These are phyloP conservation scores for Nadsonia commutata DNA, from an alignment of 1,139 yeast species.

Conservation along the genomic window DNA sequence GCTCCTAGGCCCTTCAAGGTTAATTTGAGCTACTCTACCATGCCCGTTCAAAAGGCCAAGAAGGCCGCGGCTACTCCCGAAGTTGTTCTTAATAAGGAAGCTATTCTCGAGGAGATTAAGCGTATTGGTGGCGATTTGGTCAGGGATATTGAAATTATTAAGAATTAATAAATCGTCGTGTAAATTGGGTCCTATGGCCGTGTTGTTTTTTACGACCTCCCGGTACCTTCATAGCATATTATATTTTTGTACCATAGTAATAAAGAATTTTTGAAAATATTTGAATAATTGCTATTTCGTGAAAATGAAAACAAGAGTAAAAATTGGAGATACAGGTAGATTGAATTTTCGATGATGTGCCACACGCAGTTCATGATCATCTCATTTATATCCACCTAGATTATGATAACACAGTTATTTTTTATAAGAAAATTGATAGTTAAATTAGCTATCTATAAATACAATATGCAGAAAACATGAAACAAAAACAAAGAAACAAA, in stretches of 20 bases:
- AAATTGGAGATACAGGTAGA: too few species aligned
- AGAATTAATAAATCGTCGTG: background rate
- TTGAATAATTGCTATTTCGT: too few species aligned
- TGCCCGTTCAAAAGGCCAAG: conserved; percentile 38
- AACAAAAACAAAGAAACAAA: background rate
- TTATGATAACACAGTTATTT: too few species aligned
- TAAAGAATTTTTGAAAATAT: too few species aligned
- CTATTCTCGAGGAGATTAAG: conserved; percentile 56
- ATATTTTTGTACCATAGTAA: background rate
- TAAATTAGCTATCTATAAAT: background rate
- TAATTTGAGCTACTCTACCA: conserved; percentile 59
- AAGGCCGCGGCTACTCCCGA: conserved; percentile 13
- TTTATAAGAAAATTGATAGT: background rate
- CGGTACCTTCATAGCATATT: too few species aligned
- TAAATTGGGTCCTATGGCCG: too few species aligned
- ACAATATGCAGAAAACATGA: background rate
- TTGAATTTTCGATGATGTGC: too few species aligned
- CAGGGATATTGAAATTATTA: conserved; percentile 11
- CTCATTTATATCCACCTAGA: too few species aligned
- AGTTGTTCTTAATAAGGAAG: conserved; percentile 61
- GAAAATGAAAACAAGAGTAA: too few species aligned
- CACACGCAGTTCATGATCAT: too few species aligned
- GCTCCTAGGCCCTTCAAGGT: conserved; percentile 54
- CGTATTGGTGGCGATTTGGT: conserved; percentile 59
- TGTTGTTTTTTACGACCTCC: too few species aligned